A percentile compares a stretch with the other conserved stretches of the same genome.
Conservation (phyloP, 2,329 filamentous ascomycete genomes). For the Calonectria fujianensis region DNA sequence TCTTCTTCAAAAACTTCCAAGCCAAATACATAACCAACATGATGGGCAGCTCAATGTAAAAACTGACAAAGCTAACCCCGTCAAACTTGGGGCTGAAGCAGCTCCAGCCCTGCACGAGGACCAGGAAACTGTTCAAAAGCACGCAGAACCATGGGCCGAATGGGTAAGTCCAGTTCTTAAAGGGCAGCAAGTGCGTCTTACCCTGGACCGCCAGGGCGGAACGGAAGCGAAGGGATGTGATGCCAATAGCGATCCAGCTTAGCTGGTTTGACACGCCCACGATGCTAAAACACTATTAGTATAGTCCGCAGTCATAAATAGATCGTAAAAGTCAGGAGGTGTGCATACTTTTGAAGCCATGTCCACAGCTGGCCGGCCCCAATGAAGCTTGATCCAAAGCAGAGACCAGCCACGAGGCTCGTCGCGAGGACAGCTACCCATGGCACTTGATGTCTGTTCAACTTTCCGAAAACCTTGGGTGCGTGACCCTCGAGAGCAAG, state of each 20-base stretch:
- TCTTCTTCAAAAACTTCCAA: slow-evolving; percentile 83
- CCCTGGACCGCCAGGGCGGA: slow-evolving; percentile 73
- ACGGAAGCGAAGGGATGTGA: slow-evolving; percentile 80
- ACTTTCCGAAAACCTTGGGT: slow-evolving; percentile 69
- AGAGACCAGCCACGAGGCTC: slow-evolving; percentile 74
- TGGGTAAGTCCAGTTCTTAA: slow-evolving; percentile 81
- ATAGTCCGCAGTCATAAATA: neutral
- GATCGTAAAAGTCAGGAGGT: neutral
- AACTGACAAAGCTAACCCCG: slow-evolving; percentile 77
- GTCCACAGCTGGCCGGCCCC: slow-evolving; percentile 79
- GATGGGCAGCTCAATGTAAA: slow-evolving; percentile 77
- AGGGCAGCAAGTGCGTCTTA: slow-evolving; percentile 77
- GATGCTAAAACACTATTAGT: slow-evolving; percentile 63
- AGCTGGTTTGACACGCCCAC: slow-evolving; percentile 81
- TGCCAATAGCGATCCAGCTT: slow-evolving; percentile 78
- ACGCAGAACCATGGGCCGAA: slow-evolving; percentile 75
- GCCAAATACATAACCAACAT: slow-evolving; percentile 78
- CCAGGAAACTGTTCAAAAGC: slow-evolving; percentile 74
- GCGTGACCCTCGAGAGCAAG: slow-evolving; percentile 69
- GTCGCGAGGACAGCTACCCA: slow-evolving; percentile 69
- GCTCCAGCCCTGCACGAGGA: slow-evolving; percentile 79
- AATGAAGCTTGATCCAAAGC: slow-evolving; percentile 80
- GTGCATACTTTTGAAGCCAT: slow-evolving; percentile 78
- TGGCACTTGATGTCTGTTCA: slow-evolving; percentile 61
- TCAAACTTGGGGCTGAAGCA: slow-evolving; percentile 77